Percentiles rank a stretch among this genome's conserved stretches.
Evolutionary conservation across 768 basidiomycete species (phyloP).

Genomic region (Mrakia gelida): DNA sequence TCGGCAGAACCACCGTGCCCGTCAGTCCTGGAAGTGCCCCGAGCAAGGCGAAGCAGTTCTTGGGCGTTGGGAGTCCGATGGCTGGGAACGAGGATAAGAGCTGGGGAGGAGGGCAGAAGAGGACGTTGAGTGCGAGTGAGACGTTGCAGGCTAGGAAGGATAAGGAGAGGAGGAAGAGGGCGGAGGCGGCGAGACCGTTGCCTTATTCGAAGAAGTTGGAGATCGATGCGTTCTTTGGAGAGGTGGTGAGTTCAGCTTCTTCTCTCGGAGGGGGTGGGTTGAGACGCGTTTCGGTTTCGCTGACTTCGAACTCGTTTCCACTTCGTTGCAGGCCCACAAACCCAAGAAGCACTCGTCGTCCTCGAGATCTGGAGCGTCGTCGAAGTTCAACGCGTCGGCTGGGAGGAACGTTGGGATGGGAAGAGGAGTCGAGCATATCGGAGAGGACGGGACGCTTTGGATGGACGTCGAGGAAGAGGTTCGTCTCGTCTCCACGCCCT

Average conservation of each 20-base stretch:
- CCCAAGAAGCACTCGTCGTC: conserved; percentile 8
- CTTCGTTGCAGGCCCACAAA: conserved; percentile 4
- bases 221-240: conserved; percentile 32
- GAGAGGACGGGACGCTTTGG: conserved; percentile 30
- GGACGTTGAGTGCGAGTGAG: not conserved
- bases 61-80: not conserved
- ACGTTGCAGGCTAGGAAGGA: conserved; percentile 15
- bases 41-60: not conserved
- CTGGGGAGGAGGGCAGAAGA: not conserved
- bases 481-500: not conserved
- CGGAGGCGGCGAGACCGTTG: conserved; percentile 24
- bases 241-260: conserved; percentile 17
- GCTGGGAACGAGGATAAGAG: not conserved
- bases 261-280: no score
- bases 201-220: conserved; percentile 31
- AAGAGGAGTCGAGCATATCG: not conserved
- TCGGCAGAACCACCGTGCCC: not conserved
- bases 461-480: conserved; percentile 32
- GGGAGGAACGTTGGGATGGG: conserved; percentile 20
- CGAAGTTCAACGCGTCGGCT: conserved; percentile 6
- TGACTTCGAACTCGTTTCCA: no score
- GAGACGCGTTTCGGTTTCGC: not conserved
- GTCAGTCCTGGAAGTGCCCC: not conserved
- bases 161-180: conserved; percentile 16
- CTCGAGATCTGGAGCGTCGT: not conserved